A percentile compares a stretch with the other conserved stretches of the same genome.
These are phyloP conservation scores for Umbilicus rupestris DNA, from an alignment of 164 flowering plant species.

Conservation along the genomic window DNA sequence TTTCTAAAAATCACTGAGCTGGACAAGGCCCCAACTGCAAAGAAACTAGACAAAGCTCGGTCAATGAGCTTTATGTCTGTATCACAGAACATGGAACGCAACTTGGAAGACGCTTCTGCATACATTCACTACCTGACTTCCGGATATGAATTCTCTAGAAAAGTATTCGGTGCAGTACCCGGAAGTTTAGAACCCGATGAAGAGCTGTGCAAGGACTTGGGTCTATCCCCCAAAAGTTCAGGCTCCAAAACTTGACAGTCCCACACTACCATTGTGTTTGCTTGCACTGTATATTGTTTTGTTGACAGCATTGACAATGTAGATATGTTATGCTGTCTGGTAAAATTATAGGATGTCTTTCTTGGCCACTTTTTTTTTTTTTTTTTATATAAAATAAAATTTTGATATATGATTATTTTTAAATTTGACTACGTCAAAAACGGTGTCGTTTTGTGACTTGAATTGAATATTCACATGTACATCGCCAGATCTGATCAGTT, in stretches of 20 bases:
- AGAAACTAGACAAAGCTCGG: slow-evolving; percentile 10
- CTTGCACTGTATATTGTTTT: neutral
- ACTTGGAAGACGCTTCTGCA: slow-evolving; percentile 68
- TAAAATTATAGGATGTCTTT: no score
- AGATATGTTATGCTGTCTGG: neutral
- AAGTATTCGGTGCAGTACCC: slow-evolving; percentile 65
- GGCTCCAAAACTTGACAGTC: neutral
- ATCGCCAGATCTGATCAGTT: neutral
- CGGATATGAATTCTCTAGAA: slow-evolving; percentile 49
- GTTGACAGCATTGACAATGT: neutral
- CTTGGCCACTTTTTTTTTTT: no score
- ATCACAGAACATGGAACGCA: slow-evolving; percentile 34
- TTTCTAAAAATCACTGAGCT: slow-evolving; percentile 50
- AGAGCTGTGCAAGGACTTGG: slow-evolving; percentile 64
- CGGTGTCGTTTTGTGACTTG: neutral
- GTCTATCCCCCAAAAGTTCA: slow-evolving; percentile 23
- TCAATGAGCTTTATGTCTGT: slow-evolving; percentile 41
- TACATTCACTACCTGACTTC: slow-evolving; percentile 47
- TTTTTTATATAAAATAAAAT: no score
- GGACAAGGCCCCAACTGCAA: slow-evolving; percentile 18
- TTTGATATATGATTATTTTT: no score
- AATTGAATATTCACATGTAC: no score
- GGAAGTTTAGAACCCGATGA: slow-evolving; percentile 67
- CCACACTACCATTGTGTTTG: neutral
- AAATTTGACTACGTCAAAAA: neutral